Evolutionary conservation across 225 moss, liverwort and hornwort species (phyloP).

Genomic region (Sphagnum contortum): DNA sequence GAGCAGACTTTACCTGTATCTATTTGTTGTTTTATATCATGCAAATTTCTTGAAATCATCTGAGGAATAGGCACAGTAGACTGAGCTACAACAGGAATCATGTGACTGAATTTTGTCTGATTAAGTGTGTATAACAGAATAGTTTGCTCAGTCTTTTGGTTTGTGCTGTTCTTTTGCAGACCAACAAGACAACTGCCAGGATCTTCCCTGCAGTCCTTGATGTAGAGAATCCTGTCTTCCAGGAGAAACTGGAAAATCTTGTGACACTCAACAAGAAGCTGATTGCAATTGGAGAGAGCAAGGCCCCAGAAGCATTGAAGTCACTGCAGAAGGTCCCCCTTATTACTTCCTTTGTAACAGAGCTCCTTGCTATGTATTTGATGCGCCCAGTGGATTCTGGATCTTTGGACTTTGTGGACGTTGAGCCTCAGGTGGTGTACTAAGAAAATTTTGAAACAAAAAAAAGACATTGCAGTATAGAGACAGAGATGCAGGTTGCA

Average conservation of each 20-base stretch:
- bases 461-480: too few relatives aligned
- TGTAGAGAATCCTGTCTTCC: constrained; percentile 84
- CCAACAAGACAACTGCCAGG: constrained; percentile 79
- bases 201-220: constrained; percentile 95
- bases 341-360: constrained; percentile 40
- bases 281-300: constrained; percentile 44
- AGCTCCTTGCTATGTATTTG: constrained; percentile 65
- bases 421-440: constrained; percentile 81
- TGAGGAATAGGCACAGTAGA: too few relatives aligned
- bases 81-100: too few relatives aligned
- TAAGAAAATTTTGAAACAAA: constrained; percentile 9
- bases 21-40: too few relatives aligned
- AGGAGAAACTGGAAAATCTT: constrained; percentile 68
- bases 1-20: too few relatives aligned
- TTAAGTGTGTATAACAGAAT: too few relatives aligned
- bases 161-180: constrained; percentile 28
- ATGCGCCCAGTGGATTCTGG: constrained; percentile 92
- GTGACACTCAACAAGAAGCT: constrained; percentile 76
- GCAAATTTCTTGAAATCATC: too few relatives aligned
- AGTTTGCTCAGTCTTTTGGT: too few relatives aligned
- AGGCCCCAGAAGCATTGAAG: constrained; percentile 45
- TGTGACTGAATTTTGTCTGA: too few relatives aligned
- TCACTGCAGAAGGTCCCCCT: constrained; percentile 53
- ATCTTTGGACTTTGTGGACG: constrained; percentile 57
- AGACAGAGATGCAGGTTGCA: too few relatives aligned